Percentiles rank a stretch among this genome's conserved stretches.
Evolutionary conservation across 164 flowering plant genomes (phyloP).

Genomic region (Umbellularia californica): DNA sequence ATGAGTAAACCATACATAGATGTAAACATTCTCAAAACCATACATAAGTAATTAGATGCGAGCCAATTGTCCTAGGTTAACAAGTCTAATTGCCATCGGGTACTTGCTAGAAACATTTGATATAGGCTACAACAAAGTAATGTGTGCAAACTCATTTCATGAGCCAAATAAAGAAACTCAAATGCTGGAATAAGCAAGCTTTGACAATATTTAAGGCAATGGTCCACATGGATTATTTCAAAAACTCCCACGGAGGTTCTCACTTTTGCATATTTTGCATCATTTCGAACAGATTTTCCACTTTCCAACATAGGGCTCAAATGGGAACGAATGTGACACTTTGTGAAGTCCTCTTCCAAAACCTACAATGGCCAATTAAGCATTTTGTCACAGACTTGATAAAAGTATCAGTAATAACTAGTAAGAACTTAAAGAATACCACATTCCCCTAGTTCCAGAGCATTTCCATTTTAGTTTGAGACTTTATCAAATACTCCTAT

Average conservation of each 20-base stretch:
- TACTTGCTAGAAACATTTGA: not conserved
- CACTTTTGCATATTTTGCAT: constrained; percentile 59
- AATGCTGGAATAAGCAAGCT: not conserved
- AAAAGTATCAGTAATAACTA: not conserved
- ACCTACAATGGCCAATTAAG: constrained; percentile 42
- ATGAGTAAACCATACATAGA: no score
- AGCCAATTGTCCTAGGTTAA: no score
- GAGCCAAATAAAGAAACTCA: not conserved
- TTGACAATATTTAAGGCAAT: not conserved
- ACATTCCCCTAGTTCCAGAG: not conserved
- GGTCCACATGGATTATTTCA: not conserved
- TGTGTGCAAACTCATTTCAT: not conserved
- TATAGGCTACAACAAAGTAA: not conserved
- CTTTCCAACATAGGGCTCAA: constrained; percentile 40
- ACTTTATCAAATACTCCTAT: not conserved
- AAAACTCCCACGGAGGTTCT: constrained; percentile 17
- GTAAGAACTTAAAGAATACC: not conserved
- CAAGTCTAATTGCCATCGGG: not conserved
- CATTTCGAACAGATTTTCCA: constrained; percentile 14
- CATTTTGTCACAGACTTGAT: not conserved
- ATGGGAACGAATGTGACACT: constrained; percentile 67
- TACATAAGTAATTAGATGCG: no score
- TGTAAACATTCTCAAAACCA: no score
- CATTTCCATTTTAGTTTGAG: not conserved
- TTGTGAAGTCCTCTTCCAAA: constrained; percentile 82